Evolutionary conservation across 1,284 basidiomycete genomes (phyloP).

Genomic region (Wolfiporia cocos): DNA sequence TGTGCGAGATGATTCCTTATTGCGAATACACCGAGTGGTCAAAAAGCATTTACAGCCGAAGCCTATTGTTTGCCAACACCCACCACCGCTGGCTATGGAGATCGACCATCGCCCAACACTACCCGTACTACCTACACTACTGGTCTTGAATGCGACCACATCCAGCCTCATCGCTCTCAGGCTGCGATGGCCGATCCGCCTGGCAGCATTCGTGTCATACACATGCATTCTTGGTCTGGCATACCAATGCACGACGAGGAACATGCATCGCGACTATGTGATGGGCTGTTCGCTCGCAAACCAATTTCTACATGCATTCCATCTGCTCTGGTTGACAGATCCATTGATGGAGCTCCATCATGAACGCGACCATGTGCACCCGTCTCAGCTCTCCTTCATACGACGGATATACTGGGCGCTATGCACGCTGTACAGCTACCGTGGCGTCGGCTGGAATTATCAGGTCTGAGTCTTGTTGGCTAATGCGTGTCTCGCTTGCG

Average conservation of each 20-base stretch:
- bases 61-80: too few species aligned
- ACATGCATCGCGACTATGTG: constrained; percentile 1
- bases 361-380: constrained; percentile 1
- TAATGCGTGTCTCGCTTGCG: neutral
- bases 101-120: too few species aligned
- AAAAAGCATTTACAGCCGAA: too few species aligned
- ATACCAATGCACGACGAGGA: neutral
- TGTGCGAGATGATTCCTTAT: too few species aligned
- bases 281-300: constrained; percentile 2
- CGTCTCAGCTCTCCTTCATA: neutral
- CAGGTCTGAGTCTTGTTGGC: neutral
- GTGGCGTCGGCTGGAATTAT: constrained; percentile 6
- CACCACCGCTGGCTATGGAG: too few species aligned
- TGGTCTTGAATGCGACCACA: too few species aligned
- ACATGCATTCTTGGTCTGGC: neutral
- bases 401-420: constrained; percentile 3
- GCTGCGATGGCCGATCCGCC: neutral
- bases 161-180: neutral
- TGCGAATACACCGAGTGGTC: too few species aligned
- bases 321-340: constrained; percentile 5
- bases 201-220: neutral
- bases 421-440: constrained; percentile 1
- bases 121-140: too few species aligned
- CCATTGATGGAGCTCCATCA: constrained; percentile 6
- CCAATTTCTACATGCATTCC: constrained; percentile 1